Evolutionary conservation across 2,329 filamentous ascomycete species (phyloP).

Genomic region (Fusarium praegraminearum): DNA sequence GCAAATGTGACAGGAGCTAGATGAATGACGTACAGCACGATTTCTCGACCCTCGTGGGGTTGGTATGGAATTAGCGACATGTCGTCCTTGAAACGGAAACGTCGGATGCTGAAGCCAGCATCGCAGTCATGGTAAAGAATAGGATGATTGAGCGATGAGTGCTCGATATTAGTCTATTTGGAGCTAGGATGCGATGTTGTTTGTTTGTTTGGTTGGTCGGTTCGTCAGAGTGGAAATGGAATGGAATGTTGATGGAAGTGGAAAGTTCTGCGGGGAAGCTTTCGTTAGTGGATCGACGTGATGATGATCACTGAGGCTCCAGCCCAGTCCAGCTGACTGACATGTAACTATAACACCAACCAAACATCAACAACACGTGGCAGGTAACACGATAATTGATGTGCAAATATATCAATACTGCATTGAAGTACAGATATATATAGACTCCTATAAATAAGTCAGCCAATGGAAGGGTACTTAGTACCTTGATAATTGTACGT

Average conservation of each 20-base stretch:
- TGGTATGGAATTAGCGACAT: conserved; percentile 83
- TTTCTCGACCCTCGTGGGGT: conserved; percentile 78
- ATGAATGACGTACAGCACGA: conserved; percentile 79
- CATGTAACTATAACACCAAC: background rate
- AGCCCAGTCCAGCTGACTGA: conserved; percentile 23
- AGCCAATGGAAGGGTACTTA: background rate
- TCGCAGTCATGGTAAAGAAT: conserved; percentile 41
- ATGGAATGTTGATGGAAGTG: conserved; percentile 6
- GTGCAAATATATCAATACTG: background rate
- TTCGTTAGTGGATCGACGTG: conserved; percentile 2
- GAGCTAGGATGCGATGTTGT: conserved; percentile 12
- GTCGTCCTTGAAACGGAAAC: conserved; percentile 35
- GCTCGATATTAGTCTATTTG: conserved; percentile 12
- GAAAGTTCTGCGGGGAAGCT: conserved; percentile 12
- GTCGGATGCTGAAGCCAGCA: conserved; percentile 38
- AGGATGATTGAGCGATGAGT: conserved; percentile 11
- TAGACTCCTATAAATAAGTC: background rate
- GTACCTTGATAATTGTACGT: background rate
- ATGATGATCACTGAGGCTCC: conserved; percentile 17
- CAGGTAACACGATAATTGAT: background rate
- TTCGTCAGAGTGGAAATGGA: conserved; percentile 5
- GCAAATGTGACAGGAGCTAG: conserved; percentile 19
- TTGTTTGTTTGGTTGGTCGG: background rate
- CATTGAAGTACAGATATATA: too few relatives aligned
- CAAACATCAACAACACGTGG: conserved; percentile 19